Evolutionary conservation across 306 rosid genomes (phyloP).

Genomic region (Urtica urens): DNA sequence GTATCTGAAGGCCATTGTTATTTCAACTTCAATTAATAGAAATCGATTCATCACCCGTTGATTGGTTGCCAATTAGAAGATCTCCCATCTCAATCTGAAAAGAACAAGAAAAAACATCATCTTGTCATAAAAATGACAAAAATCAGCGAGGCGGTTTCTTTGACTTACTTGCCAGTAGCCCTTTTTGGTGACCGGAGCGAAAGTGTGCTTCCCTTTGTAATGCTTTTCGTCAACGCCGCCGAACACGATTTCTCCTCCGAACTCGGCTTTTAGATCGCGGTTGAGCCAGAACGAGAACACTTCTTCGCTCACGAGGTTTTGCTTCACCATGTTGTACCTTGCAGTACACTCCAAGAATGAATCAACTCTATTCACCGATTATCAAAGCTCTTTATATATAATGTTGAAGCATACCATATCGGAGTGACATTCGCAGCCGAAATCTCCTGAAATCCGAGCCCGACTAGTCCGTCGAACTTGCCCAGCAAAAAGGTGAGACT

Average conservation of each 20-base stretch:
- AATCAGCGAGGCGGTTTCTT: no score
- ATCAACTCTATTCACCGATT: constrained; percentile 2
- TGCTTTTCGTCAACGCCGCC: constrained; percentile 69
- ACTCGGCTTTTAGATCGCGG: constrained; percentile 35
- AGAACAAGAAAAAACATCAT: constrained; percentile 2
- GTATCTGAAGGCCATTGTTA: no score
- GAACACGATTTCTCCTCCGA: constrained; percentile 73
- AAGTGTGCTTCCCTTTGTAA: constrained; percentile 63
- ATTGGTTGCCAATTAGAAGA: constrained; percentile 45
- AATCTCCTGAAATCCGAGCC: constrained; percentile 90
- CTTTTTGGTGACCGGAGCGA: constrained; percentile 64
- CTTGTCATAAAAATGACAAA: not conserved
- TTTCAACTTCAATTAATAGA: no score
- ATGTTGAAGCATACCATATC: constrained; percentile 44
- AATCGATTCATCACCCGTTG: constrained; percentile 56
- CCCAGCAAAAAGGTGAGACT: constrained; percentile 55
- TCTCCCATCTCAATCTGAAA: constrained; percentile 80
- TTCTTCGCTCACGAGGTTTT: constrained; percentile 47
- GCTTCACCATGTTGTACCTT: constrained; percentile 71
- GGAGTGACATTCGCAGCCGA: constrained; percentile 65
- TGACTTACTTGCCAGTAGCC: constrained; percentile 86
- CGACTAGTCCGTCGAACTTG: constrained; percentile 76
- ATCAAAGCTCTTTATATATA: no score
- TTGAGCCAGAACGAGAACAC: constrained; percentile 90
- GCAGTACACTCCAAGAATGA: constrained; percentile 15